Conservation (phyloP, 345 rosid genomes). For the Citrus unshiu region DNA sequence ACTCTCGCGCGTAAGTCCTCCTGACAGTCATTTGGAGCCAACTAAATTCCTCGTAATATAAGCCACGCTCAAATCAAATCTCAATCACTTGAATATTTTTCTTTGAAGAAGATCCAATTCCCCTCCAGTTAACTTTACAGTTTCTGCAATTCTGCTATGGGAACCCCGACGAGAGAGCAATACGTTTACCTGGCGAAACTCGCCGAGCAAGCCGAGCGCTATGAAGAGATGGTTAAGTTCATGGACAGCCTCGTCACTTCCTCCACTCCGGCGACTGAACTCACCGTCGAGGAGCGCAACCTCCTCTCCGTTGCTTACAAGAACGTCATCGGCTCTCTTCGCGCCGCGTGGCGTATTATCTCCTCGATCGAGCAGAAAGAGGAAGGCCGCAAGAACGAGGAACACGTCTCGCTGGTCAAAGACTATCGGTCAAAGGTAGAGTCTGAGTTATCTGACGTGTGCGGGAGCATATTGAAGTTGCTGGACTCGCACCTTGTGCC, state of each 20-base stretch:
- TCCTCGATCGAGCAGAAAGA: constrained; percentile 32
- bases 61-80: constrained; percentile 15
- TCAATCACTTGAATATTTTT: not conserved
- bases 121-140: not conserved
- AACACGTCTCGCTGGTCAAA: constrained; percentile 36
- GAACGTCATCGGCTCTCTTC: constrained; percentile 58
- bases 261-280: constrained; percentile 25
- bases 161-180: constrained; percentile 9
- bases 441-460: constrained; percentile 26
- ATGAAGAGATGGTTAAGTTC: constrained; percentile 13
- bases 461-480: constrained; percentile 26
- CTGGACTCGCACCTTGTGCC: constrained; percentile 30
- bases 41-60: not conserved
- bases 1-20: not conserved
- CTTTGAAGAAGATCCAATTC: not conserved
- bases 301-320: constrained; percentile 61
- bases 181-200: constrained; percentile 14
- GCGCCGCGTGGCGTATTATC: constrained; percentile 60
- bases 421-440: constrained; percentile 36
- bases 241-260: constrained; percentile 11
- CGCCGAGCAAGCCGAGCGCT: constrained; percentile 13
- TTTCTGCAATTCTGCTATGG: not conserved
- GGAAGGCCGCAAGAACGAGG: constrained; percentile 52
- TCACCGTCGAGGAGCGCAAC: constrained; percentile 57
- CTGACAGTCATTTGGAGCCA: not conserved